A percentile compares a stretch with the other conserved stretches of the same genome.
Conservation (phyloP, 495 filamentous ascomycete genomes). For the Penicillium fimorum region DNA sequence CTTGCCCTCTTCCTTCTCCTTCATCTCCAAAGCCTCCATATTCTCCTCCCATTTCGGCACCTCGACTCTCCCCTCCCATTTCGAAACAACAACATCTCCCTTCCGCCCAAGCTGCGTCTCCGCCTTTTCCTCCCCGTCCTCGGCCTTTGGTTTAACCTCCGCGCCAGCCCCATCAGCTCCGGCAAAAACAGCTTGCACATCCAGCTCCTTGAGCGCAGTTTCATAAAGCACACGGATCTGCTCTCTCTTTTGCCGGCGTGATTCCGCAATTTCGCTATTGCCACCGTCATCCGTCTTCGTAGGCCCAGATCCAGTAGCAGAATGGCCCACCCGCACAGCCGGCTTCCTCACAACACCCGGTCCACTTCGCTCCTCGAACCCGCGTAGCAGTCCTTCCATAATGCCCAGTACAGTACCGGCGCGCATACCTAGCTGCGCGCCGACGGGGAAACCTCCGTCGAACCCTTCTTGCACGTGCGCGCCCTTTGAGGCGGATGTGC, state of each 20-base stretch:
- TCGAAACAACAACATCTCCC: slow-evolving; percentile 43
- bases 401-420: slow-evolving; percentile 70
- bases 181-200: slow-evolving; percentile 61
- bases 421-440: slow-evolving; percentile 70
- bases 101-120: slow-evolving; percentile 27
- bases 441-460: slow-evolving; percentile 80
- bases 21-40: slow-evolving; percentile 44
- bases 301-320: slow-evolving; percentile 3
- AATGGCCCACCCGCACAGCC: slow-evolving; percentile 13
- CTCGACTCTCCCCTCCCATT: slow-evolving; percentile 50
- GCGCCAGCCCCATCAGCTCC: slow-evolving; percentile 23
- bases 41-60: slow-evolving; percentile 46
- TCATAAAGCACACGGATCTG: slow-evolving; percentile 43
- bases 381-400: slow-evolving; percentile 60
- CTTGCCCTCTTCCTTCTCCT: slow-evolving; percentile 21
- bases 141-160: slow-evolving; percentile 6
- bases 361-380: slow-evolving; percentile 34
- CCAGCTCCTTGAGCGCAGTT: slow-evolving; percentile 59
- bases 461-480: slow-evolving; percentile 76
- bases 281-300: not conserved
- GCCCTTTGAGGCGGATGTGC: slow-evolving; percentile 69
- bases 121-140: slow-evolving; percentile 31
- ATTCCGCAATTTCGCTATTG: slow-evolving; percentile 18
- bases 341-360: slow-evolving; percentile 33
- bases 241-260: slow-evolving; percentile 28